phyloP scores from a whole-genome alignment of 345 rosid genomes.

The Lenwebbia sp. region DNA sequence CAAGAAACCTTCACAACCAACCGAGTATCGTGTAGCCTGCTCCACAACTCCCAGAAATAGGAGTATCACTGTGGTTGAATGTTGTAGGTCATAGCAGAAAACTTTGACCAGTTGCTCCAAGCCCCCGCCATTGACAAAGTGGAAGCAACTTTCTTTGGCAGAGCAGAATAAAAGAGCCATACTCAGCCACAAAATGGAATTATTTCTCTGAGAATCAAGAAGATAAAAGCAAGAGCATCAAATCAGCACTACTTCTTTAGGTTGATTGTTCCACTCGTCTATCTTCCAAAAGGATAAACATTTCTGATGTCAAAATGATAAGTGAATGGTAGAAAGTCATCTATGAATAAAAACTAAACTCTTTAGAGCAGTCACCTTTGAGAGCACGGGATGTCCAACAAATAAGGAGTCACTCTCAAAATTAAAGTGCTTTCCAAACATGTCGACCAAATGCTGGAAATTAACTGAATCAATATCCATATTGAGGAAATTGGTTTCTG shows the following conservation, averaged over 20 bases:
- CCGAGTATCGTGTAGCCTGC: slow-evolving; percentile 82
- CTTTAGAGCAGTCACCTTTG: slow-evolving; percentile 35
- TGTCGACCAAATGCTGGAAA: slow-evolving; percentile 61
- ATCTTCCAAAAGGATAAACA: neutral
- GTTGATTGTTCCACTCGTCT: neutral
- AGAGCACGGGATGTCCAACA: slow-evolving; percentile 35
- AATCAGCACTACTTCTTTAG: neutral
- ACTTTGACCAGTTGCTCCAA: slow-evolving; percentile 58
- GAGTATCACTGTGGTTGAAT: slow-evolving; percentile 44
- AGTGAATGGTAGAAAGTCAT: neutral
- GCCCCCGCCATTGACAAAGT: slow-evolving; percentile 73
- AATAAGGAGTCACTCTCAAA: slow-evolving; percentile 26
- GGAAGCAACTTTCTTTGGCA: slow-evolving; percentile 88
- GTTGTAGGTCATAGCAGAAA: slow-evolving; percentile 32
- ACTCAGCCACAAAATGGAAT: slow-evolving; percentile 60
- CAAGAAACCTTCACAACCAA: slow-evolving; percentile 88
- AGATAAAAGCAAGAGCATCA: slow-evolving; percentile 8
- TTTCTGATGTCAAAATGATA: neutral
- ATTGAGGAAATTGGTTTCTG: slow-evolving; percentile 36
- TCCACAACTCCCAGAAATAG: slow-evolving; percentile 73
- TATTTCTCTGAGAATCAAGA: slow-evolving; percentile 51
- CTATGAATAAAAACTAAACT: neutral
- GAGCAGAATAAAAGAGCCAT: slow-evolving; percentile 73
- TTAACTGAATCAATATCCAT: slow-evolving; percentile 39
- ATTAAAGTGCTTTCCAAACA: slow-evolving; percentile 32